Evolutionary conservation across 2,329 filamentous ascomycete species (phyloP), one percentile per base, ranked within the genome.

Genomic region (Dichotomopilus funicola): DNA sequence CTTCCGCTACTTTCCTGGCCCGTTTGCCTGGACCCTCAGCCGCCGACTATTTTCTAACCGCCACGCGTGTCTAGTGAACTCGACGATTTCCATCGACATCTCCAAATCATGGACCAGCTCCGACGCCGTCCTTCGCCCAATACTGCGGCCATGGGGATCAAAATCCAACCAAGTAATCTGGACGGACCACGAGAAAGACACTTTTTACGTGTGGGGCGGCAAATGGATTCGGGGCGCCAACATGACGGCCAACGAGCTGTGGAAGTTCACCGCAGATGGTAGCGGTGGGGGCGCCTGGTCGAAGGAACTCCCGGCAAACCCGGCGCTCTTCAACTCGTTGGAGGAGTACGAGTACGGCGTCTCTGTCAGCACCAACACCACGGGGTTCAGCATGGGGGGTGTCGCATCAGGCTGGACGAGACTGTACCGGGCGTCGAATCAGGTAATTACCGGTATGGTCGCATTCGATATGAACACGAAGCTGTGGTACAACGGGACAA

Each of bases 1-100:
- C 9, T 40, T 40, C 12, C 12, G 8, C 37, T 9, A 12, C 37
- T 9, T 40, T 12, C 37, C 7, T 12, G 8, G 2, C 10, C 46
- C 5, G 6, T 10, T 4, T 12, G 2, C 34, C 35, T 11, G 2
- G 13, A 13, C 34, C 37, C 37, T 12, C 37, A 2, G 9, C 37
- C 37, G 37, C 37, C 37, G 37, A 9, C 37, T 12, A 12, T 40
- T 12, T 12, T 12, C 8, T 9, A 40, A 12, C 37, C 37, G 37
- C 8, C 9, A 40, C 37, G 37, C 8, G 9, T 40, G 9, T 3
- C 27, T 51, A 59, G 49, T 61, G 1, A 62, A 62, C 55, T 60
- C 59, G 11, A 63, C 60, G 1, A 50, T 63, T 7, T 63, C 62
- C 9, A 59, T 63, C 38, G 59, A 63, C 53, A 40, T 63, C 0